Conservation (phyloP, 495 filamentous ascomycete genomes). For the Penicillium canariense region DNA sequence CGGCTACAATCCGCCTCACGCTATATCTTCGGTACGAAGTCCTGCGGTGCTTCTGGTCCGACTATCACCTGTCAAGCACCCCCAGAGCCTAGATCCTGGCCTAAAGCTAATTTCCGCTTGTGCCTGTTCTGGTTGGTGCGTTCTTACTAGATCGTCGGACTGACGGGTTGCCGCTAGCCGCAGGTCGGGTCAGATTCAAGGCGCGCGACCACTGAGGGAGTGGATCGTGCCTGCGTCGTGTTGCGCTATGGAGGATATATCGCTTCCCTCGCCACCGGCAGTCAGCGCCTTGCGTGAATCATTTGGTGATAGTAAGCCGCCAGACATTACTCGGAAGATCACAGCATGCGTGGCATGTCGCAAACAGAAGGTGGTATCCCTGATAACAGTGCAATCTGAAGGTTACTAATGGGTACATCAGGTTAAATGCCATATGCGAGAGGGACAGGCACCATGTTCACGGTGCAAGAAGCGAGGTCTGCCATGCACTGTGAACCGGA, state of each 20-base stretch:
- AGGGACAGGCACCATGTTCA: constrained; percentile 31
- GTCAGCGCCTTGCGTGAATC: constrained; percentile 32
- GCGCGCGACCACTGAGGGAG: background rate
- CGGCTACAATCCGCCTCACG: background rate
- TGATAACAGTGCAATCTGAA: background rate
- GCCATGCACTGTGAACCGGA: constrained; percentile 35
- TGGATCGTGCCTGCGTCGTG: background rate
- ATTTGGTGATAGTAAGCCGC: constrained; percentile 35
- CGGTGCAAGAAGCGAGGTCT: constrained; percentile 31
- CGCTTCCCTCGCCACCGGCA: constrained; percentile 18
- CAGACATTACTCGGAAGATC: constrained; percentile 39
- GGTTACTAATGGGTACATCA: background rate
- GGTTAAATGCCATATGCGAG: constrained; percentile 46
- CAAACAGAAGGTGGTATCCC: constrained; percentile 32
- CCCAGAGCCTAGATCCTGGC: background rate
- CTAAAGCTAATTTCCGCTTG: background rate
- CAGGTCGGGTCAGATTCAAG: background rate
- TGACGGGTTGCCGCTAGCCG: background rate
- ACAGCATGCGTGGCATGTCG: constrained; percentile 42
- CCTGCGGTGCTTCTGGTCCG: constrained; percentile 4
- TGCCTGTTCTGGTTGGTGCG: background rate
- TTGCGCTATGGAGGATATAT: constrained; percentile 10
- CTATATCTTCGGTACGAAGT: constrained; percentile 23
- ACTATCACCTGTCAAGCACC: background rate
- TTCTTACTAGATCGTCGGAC: background rate